Evolutionary conservation across 306 rosid genomes (phyloP).

Genomic region (Ceratonia siliqua): DNA sequence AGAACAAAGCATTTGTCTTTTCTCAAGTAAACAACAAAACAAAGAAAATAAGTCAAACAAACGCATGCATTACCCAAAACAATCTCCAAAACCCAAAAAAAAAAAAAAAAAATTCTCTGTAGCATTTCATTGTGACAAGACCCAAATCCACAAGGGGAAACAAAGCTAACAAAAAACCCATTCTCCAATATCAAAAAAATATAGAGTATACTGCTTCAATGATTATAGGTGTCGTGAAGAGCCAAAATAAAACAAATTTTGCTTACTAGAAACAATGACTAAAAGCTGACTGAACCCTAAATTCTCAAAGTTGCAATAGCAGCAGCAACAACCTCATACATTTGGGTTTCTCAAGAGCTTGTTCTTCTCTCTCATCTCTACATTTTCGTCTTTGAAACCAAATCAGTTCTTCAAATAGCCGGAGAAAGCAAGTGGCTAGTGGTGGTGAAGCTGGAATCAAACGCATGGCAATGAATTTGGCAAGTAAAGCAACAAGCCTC

Average conservation of each 20-base stretch:
- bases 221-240: not conserved
- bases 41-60: not conserved
- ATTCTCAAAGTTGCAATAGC: no score
- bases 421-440: no score
- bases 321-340: no score
- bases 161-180: not conserved
- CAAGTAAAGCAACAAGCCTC: no score
- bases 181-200: not conserved
- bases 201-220: not conserved
- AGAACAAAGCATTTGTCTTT: not conserved
- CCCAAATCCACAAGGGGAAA: not conserved
- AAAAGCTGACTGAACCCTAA: constrained; percentile 24
- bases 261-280: not conserved
- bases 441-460: no score
- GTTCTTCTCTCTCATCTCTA: no score
- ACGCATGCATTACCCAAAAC: not conserved
- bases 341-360: no score
- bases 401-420: no score
- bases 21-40: not conserved
- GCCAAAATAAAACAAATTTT: not conserved
- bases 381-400: no score
- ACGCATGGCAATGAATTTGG: no score
- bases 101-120: not conserved
- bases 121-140: not conserved
- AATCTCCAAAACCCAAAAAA: not conserved